Conservation (phyloP, 345 rosid species). For the Dipteronia sinensis region DNA sequence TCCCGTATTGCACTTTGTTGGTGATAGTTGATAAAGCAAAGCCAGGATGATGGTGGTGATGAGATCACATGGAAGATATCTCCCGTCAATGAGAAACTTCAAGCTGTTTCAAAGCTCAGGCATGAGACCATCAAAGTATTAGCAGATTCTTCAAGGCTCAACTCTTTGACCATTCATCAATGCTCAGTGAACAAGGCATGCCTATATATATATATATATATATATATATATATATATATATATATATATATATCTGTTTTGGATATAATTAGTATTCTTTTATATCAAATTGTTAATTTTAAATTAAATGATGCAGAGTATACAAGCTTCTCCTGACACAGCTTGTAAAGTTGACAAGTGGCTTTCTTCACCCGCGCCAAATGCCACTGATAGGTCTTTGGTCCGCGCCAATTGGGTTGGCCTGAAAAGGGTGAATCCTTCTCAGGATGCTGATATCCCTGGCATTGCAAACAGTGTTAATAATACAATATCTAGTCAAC, state of each 20-base stretch:
- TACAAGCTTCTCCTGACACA: constrained; percentile 31
- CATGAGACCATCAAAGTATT: constrained; percentile 53
- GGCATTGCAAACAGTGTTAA: constrained; percentile 24
- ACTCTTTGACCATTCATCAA: constrained; percentile 47
- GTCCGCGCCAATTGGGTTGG: constrained; percentile 39
- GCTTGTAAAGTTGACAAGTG: constrained; percentile 45
- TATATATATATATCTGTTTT: background rate
- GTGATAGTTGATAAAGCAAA: constrained; percentile 80
- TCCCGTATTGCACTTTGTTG: background rate
- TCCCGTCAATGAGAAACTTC: constrained; percentile 84
- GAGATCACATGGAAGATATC: constrained; percentile 94
- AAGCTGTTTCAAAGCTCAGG: constrained; percentile 60
- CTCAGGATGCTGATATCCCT: constrained; percentile 32
- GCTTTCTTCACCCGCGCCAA: constrained; percentile 51
- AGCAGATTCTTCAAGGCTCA: constrained; percentile 51
- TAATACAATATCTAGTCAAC: constrained; percentile 38
- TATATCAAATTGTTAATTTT: background rate
- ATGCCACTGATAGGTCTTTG: constrained; percentile 39
- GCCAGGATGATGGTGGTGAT: constrained; percentile 85
- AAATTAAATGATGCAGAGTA: constrained; percentile 29
- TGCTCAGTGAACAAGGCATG: constrained; percentile 64
- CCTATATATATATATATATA: background rate
- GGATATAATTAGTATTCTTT: background rate
- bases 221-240: too few species aligned
- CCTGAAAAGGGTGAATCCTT: constrained; percentile 46